These are phyloP conservation scores for Verticillium longisporum DNA, from an alignment of 2,329 filamentous ascomycete species.

Conservation along the genomic window DNA sequence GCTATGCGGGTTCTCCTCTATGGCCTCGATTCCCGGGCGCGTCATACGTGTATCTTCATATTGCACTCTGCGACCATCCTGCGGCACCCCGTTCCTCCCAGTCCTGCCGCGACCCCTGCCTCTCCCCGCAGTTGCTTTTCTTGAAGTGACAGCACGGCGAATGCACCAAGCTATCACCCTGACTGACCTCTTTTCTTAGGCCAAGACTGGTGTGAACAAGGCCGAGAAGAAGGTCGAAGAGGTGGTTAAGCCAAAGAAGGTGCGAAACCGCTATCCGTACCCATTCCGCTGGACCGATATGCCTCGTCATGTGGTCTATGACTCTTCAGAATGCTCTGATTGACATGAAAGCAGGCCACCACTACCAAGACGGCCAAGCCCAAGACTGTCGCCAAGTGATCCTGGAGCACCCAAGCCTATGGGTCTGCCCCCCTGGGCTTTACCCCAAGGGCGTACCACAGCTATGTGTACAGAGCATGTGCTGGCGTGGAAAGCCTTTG, in stretches of 20 bases:
- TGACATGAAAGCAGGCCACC: neutral
- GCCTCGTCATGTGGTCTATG: neutral
- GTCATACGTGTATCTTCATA: neutral
- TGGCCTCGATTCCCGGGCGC: neutral
- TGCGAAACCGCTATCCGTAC: neutral
- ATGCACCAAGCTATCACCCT: neutral
- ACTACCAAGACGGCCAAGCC: slow-evolving; percentile 7
- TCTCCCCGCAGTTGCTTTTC: neutral
- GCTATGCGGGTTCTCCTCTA: neutral
- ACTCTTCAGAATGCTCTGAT: neutral
- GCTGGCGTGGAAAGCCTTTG: neutral
- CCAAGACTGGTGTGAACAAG: slow-evolving; percentile 10
- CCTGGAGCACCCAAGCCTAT: neutral
- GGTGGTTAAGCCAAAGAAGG: slow-evolving; percentile 7
- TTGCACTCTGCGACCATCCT: neutral
- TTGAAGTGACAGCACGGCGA: neutral
- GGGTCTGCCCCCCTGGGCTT: too few relatives aligned
- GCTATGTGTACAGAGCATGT: neutral
- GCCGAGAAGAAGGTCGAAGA: neutral
- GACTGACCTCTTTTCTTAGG: neutral
- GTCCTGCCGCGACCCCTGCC: too few relatives aligned
- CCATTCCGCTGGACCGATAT: neutral
- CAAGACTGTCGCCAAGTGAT: slow-evolving; percentile 5
- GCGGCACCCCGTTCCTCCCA: neutral
- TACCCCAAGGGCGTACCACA: neutral